A percentile compares a stretch with the other conserved stretches of the same genome.
Evolutionary conservation across 306 rosid species (phyloP).

Genomic region (Medicago lupulina): DNA sequence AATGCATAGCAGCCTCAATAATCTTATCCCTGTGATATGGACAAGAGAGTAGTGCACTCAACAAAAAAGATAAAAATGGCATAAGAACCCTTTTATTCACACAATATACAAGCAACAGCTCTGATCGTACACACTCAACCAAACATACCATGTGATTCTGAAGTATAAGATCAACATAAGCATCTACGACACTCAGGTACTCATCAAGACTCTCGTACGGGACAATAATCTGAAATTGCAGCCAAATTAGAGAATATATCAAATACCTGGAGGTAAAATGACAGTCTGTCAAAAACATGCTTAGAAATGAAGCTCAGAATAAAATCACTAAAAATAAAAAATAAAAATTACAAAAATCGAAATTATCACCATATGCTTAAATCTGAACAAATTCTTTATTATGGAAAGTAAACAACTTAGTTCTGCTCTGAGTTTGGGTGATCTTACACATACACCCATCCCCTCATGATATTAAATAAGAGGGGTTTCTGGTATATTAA

Average conservation of each 20-base stretch:
- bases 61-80: conserved; percentile 25
- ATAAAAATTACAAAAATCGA: conserved; percentile 4
- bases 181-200: conserved; percentile 90
- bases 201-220: conserved; percentile 71
- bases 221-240: conserved; percentile 63
- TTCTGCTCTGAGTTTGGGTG: conserved; percentile 9
- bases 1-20: conserved; percentile 28
- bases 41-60: conserved; percentile 23
- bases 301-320: conserved; percentile 14
- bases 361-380: conserved; percentile 21
- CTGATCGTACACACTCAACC: conserved; percentile 31
- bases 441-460: conserved; percentile 9
- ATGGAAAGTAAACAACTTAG: background rate
- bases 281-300: conserved; percentile 25
- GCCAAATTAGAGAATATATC: conserved; percentile 36
- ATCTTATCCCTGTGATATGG: conserved; percentile 30
- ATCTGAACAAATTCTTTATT: conserved; percentile 2
- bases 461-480: conserved; percentile 8
- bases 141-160: conserved; percentile 77
- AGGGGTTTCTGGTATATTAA: conserved; percentile 11
- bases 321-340: conserved; percentile 6
- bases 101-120: conserved; percentile 25
- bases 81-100: conserved; percentile 21
- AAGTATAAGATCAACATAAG: conserved; percentile 82
- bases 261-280: conserved; percentile 24